These are phyloP conservation scores for Colletotrichum liriopes DNA, from an alignment of 2,329 filamentous ascomycete species.

Conservation along the genomic window DNA sequence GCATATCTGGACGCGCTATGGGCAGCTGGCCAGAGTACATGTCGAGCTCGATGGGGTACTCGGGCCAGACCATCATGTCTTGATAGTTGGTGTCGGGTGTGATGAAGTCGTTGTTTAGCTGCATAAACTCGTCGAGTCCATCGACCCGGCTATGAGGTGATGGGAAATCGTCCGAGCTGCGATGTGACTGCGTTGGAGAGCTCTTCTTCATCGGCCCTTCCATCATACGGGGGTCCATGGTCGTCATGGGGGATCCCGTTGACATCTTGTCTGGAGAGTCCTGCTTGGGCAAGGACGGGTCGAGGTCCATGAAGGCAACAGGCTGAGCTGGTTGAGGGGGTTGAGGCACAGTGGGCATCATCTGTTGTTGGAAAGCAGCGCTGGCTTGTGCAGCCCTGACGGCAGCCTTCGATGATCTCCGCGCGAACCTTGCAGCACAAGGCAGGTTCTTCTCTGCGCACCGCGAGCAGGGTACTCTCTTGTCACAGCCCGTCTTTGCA, in stretches of 20 bases:
- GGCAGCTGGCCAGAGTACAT: slow-evolving; percentile 55
- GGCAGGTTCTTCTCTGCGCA: slow-evolving; percentile 54
- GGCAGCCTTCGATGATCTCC: slow-evolving; percentile 65
- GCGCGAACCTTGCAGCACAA: slow-evolving; percentile 64
- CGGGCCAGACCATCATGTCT: slow-evolving; percentile 62
- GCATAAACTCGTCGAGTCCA: slow-evolving; percentile 60
- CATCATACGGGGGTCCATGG: slow-evolving; percentile 53
- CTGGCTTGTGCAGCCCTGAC: slow-evolving; percentile 60
- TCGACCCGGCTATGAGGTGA: slow-evolving; percentile 57
- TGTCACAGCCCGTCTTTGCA: slow-evolving; percentile 58
- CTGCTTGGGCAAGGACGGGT: slow-evolving; percentile 47
- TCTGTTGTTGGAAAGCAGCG: slow-evolving; percentile 51
- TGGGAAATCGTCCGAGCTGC: slow-evolving; percentile 54
- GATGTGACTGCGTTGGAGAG: slow-evolving; percentile 52
- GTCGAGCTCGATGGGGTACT: slow-evolving; percentile 61
- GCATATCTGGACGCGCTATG: slow-evolving; percentile 53
- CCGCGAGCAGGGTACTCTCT: slow-evolving; percentile 55
- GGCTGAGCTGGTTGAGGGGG: slow-evolving; percentile 47
- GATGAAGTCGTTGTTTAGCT: slow-evolving; percentile 54
- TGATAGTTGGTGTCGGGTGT: slow-evolving; percentile 57
- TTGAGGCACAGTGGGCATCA: slow-evolving; percentile 43
- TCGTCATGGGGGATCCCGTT: slow-evolving; percentile 49
- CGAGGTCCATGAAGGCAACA: slow-evolving; percentile 57
- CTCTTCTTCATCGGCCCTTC: slow-evolving; percentile 50
- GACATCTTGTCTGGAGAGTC: slow-evolving; percentile 48